phyloP scores from a whole-genome alignment of 129 eudicot genomes.

The Calendula officinalis region DNA sequence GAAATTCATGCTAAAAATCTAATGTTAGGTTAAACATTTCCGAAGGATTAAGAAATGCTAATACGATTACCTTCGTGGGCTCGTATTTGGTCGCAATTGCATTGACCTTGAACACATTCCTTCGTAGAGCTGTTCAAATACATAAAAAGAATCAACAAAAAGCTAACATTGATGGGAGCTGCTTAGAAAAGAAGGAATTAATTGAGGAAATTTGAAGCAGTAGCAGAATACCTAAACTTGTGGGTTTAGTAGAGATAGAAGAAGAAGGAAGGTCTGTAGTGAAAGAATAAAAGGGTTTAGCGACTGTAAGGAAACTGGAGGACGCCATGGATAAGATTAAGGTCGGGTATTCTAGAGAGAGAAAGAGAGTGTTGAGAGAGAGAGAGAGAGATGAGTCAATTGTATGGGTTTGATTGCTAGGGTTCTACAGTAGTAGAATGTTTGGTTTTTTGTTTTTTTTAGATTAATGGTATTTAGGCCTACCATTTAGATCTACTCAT shows the following conservation, averaged over 20 bases:
- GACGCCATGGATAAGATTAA: constrained; percentile 80
- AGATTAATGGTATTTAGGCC: no score
- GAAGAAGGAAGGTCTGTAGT: constrained; percentile 25
- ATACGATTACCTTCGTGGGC: constrained; percentile 62
- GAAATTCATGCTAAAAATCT: neutral
- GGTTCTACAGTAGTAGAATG: no score
- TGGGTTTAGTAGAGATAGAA: constrained; percentile 30
- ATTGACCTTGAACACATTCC: constrained; percentile 50
- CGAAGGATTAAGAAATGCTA: neutral
- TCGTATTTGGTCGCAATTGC: constrained; percentile 71
- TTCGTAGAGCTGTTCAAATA: constrained; percentile 37
- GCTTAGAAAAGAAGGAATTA: neutral
- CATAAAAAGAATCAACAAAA: neutral
- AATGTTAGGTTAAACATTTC: neutral
- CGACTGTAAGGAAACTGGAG: constrained; percentile 39
- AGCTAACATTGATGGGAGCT: neutral
- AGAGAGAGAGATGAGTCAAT: no score
- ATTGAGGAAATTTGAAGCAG: neutral
- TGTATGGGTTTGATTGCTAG: no score
- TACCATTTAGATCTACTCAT: no score
- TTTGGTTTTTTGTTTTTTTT: no score
- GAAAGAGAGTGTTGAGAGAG: constrained; percentile 8
- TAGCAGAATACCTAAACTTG: constrained; percentile 21
- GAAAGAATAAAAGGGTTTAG: constrained; percentile 56
- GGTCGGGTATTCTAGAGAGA: neutral